phyloP scores from a whole-genome alignment of 768 basidiomycete species.

The Mycena sanguinolenta region DNA sequence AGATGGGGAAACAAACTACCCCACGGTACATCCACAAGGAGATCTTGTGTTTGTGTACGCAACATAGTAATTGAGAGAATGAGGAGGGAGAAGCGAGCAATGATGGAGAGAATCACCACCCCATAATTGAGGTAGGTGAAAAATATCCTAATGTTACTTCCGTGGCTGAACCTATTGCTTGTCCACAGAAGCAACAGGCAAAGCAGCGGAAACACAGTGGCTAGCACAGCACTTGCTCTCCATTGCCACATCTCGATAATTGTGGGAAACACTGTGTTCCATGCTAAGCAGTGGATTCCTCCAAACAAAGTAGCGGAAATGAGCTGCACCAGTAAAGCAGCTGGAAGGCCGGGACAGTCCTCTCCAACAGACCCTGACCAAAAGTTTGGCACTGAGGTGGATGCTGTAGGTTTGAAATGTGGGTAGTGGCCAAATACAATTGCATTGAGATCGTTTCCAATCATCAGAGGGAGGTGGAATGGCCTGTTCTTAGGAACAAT shows the following conservation, averaged over 20 bases:
- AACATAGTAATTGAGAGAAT: background rate
- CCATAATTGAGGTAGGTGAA: background rate
- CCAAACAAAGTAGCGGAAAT: too few species aligned
- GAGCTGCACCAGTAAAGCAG: background rate
- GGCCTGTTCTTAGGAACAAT: too few species aligned
- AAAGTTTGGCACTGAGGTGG: background rate
- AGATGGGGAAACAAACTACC: too few species aligned
- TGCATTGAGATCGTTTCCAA: too few species aligned
- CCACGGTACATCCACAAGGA: background rate
- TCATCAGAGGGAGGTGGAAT: background rate
- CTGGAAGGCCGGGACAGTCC: background rate
- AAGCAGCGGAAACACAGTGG: background rate
- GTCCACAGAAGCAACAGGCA: background rate
- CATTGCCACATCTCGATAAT: slow-evolving; percentile 1
- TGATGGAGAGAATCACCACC: background rate
- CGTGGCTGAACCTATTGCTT: background rate
- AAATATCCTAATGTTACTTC: background rate
- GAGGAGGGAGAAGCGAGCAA: background rate
- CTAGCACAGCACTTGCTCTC: background rate
- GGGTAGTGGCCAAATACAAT: too few species aligned
- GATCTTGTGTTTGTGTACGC: background rate
- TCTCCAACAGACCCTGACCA: background rate
- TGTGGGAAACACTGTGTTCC: slow-evolving; percentile 1
- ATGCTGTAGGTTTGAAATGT: background rate
- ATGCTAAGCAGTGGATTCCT: background rate